A percentile compares a stretch with the other conserved stretches of the same genome.
These are phyloP conservation scores for Panicum miliaceum DNA, from an alignment of 176 grass and related monocot genomes.

Conservation along the genomic window DNA sequence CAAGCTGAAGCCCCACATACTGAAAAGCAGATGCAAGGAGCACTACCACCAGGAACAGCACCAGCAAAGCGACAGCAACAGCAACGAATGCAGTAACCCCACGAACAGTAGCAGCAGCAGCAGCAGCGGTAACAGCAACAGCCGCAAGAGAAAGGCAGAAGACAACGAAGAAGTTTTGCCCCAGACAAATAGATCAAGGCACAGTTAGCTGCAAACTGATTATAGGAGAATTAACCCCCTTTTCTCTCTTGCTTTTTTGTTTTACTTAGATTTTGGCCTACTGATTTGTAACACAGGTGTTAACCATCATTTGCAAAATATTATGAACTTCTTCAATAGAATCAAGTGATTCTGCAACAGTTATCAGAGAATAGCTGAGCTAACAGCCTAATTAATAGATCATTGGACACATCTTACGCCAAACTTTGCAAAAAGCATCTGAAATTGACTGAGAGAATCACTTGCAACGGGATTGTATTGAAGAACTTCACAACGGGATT, in stretches of 20 bases:
- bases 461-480: too few species aligned
- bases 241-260: background rate
- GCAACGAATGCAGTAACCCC: conserved; percentile 36
- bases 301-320: conserved; percentile 29
- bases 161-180: conserved; percentile 57
- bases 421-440: background rate
- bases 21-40: conserved; percentile 74
- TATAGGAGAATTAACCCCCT: conserved; percentile 9
- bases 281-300: conserved; percentile 44
- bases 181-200: conserved; percentile 64
- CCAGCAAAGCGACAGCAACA: conserved; percentile 48
- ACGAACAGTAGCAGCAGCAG: conserved; percentile 38
- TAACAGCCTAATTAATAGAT: background rate
- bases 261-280: conserved; percentile 15
- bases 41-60: conserved; percentile 52
- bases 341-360: background rate
- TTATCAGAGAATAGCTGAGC: background rate
- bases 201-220: conserved; percentile 41
- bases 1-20: conserved; percentile 83
- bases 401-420: background rate
- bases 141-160: conserved; percentile 69
- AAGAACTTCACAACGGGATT: too few species aligned
- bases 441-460: background rate
- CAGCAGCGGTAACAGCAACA: conserved; percentile 33
- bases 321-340: background rate